Conservation (phyloP, 257 asterid species). For the Capsicum pubescens region DNA sequence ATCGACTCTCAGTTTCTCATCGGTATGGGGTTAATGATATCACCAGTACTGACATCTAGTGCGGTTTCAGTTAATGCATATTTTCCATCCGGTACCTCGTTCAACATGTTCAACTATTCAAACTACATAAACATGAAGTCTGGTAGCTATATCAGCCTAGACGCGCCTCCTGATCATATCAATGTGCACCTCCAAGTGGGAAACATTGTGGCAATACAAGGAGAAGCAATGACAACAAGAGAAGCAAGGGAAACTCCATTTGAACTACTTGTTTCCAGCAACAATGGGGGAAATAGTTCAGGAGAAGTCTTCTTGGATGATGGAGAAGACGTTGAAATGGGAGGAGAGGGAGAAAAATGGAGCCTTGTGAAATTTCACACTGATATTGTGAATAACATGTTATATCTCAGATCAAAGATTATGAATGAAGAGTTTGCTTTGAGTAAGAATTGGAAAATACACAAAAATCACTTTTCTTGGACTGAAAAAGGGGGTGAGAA, state of each 20-base stretch:
- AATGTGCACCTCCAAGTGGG: too few species aligned
- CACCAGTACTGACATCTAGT: too few species aligned
- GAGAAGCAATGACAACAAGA: constrained; percentile 63
- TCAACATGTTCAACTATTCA: constrained; percentile 59
- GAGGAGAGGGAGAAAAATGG: constrained; percentile 55
- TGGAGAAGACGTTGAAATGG: constrained; percentile 60
- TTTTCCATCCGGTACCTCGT: constrained; percentile 72
- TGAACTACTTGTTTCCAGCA: constrained; percentile 48
- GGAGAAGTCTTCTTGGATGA: constrained; percentile 67
- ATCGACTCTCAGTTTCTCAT: too few species aligned
- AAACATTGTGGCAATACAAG: too few species aligned
- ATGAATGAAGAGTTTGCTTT: too few species aligned
- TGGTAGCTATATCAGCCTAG: constrained; percentile 48
- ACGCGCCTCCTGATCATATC: constrained; percentile 57
- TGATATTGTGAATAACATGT: too few species aligned
- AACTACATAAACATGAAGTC: constrained; percentile 33
- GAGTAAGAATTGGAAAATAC: too few species aligned
- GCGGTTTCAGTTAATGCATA: constrained; percentile 54
- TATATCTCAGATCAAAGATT: too few species aligned
- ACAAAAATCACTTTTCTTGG: too few species aligned
- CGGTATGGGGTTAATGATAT: too few species aligned
- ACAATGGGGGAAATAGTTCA: constrained; percentile 38
- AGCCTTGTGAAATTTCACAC: too few species aligned
- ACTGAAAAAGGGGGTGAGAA: too few species aligned
- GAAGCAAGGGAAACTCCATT: constrained; percentile 54